A percentile compares a stretch with the other conserved stretches of the same genome.
These are phyloP conservation scores for Sphagnurus paluster DNA, from an alignment of 1,284 basidiomycete species.

Conservation along the genomic window DNA sequence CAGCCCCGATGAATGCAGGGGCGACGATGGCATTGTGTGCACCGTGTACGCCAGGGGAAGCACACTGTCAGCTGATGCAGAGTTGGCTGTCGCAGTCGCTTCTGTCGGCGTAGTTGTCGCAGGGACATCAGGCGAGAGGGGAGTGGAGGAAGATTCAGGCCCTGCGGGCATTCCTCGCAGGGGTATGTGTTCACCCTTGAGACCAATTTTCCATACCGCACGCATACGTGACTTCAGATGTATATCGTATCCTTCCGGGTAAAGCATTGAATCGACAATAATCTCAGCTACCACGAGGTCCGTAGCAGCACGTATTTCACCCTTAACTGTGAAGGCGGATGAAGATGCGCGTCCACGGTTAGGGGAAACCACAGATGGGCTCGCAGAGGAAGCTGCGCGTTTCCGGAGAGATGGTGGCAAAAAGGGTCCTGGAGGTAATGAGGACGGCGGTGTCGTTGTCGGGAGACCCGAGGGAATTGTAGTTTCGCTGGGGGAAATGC, in stretches of 20 bases:
- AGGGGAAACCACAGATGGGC: slow-evolving; percentile 9
- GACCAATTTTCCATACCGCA: slow-evolving; percentile 31
- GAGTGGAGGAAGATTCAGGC: neutral
- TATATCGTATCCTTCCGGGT: slow-evolving; percentile 69
- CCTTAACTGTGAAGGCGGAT: slow-evolving; percentile 61
- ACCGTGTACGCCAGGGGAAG: slow-evolving; percentile 58
- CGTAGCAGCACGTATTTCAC: slow-evolving; percentile 52
- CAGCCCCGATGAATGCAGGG: slow-evolving; percentile 74
- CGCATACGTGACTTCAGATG: slow-evolving; percentile 46
- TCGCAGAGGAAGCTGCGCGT: slow-evolving; percentile 24
- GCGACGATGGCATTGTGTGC: slow-evolving; percentile 75
- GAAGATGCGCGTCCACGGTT: slow-evolving; percentile 35
- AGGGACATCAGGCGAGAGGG: neutral
- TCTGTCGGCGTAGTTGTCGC: neutral
- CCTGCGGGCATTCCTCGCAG: slow-evolving; percentile 7
- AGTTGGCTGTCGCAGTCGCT: neutral
- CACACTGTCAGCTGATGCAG: slow-evolving; percentile 17
- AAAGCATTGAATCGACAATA: slow-evolving; percentile 75
- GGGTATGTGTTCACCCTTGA: slow-evolving; percentile 18
- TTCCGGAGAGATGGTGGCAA: slow-evolving; percentile 17
- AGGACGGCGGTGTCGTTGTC: slow-evolving; percentile 15
- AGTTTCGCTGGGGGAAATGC: slow-evolving; percentile 3
- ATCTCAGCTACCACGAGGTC: slow-evolving; percentile 73
- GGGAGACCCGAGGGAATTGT: slow-evolving; percentile 9
- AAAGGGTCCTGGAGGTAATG: slow-evolving; percentile 14